Evolutionary conservation across 1,139 yeast genomes (phyloP).

Genomic region (Sugiyamaella pinicola): DNA sequence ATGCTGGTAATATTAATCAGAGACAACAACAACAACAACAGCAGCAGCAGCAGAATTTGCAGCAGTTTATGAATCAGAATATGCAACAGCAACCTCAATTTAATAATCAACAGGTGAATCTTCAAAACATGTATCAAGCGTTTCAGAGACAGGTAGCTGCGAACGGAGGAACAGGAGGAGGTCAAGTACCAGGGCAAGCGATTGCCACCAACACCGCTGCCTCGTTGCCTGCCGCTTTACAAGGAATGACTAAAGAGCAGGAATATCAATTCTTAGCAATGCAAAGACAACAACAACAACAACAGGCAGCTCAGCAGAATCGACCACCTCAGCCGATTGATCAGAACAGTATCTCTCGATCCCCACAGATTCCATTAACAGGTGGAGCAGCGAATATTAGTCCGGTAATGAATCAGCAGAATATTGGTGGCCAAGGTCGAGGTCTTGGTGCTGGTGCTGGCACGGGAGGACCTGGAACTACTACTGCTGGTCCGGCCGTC

Average conservation of each 20-base stretch:
- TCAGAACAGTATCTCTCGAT: slow-evolving; percentile 3
- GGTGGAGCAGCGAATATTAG: slow-evolving; percentile 2
- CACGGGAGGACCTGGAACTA: not conserved
- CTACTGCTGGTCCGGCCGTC: slow-evolving; percentile 1
- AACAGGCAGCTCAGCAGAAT: slow-evolving; percentile 16
- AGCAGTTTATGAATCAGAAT: not conserved
- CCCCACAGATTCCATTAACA: slow-evolving; percentile 4
- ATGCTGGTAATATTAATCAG: slow-evolving; percentile 2
- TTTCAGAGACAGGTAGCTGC: slow-evolving; percentile 9
- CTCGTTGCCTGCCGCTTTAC: slow-evolving; percentile 16
- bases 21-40: slow-evolving; percentile 23
- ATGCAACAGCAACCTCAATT: slow-evolving; percentile 17
- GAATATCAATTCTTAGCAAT: slow-evolving; percentile 30
- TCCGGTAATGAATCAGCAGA: slow-evolving; percentile 14
- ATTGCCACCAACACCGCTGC: too few relatives aligned
- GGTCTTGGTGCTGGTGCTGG: not conserved
- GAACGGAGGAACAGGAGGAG: not conserved
- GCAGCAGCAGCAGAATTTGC: not conserved
- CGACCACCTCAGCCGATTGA: slow-evolving; percentile 21
- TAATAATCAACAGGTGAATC: slow-evolving; percentile 12
- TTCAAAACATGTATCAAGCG: slow-evolving; percentile 18
- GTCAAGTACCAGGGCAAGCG: not conserved
- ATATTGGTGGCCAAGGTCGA: slow-evolving; percentile 13
- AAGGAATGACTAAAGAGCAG: slow-evolving; percentile 32
- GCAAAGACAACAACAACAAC: slow-evolving; percentile 25